Evolutionary conservation across 1,139 yeast genomes (phyloP).

Genomic region (Taphrina confusa): DNA sequence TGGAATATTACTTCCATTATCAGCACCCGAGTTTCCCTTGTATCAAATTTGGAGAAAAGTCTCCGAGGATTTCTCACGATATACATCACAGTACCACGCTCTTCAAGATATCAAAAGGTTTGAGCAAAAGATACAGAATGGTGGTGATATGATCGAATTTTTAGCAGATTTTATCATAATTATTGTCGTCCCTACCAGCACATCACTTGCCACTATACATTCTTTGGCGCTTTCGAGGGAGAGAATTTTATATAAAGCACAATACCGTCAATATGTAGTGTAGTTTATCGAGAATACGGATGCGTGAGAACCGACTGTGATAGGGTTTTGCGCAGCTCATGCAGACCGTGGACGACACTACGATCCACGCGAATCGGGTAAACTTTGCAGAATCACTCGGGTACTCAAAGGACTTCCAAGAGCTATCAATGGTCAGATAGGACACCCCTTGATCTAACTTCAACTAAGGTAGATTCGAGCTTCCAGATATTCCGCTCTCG

Average conservation of each 20-base stretch:
- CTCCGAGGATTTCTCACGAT: too few relatives aligned
- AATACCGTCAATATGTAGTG: neutral
- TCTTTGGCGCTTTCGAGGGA: conserved; percentile 2
- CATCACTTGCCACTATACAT: neutral
- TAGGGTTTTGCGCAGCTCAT: neutral
- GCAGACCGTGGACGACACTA: neutral
- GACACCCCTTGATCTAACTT: neutral
- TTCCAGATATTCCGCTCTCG: neutral
- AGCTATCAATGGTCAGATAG: neutral
- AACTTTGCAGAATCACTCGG: neutral
- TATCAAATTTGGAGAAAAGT: neutral
- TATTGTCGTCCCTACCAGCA: neutral
- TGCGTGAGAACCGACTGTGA: neutral
- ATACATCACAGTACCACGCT: too few relatives aligned
- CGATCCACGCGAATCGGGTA: neutral
- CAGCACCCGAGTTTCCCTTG: neutral
- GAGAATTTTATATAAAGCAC: neutral
- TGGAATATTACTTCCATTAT: neutral
- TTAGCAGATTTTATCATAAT: neutral
- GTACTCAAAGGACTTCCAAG: neutral
- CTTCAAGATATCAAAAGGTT: neutral
- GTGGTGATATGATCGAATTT: neutral
- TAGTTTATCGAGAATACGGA: neutral
- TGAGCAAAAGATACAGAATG: neutral
- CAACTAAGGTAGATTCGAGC: neutral